phyloP scores from a whole-genome alignment of 768 basidiomycete species.

The Asterophora parasitica region DNA sequence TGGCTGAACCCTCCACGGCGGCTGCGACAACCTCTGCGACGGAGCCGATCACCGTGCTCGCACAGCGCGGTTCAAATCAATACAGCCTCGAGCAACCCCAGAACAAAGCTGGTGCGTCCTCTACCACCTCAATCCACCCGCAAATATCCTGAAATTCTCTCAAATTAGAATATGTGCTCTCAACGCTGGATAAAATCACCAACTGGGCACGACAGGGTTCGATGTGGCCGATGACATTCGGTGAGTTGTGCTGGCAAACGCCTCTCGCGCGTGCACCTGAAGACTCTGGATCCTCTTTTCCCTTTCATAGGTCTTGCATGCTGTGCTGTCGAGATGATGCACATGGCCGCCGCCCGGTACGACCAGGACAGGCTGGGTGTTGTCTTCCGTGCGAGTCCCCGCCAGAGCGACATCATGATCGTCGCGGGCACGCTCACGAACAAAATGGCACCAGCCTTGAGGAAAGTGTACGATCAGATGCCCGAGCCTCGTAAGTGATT shows the following conservation, averaged over 20 bases:
- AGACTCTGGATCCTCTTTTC: background rate
- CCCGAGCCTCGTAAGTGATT: constrained; percentile 79
- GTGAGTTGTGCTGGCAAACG: constrained; percentile 26
- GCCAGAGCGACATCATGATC: constrained; percentile 98
- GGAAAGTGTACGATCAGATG: constrained; percentile 98
- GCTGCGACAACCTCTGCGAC: constrained; percentile 39
- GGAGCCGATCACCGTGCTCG: constrained; percentile 65
- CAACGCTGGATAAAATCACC: constrained; percentile 91
- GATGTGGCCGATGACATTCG: constrained; percentile 99
- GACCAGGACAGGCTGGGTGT: constrained; percentile 97
- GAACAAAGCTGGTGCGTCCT: constrained; percentile 77
- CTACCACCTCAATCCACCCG: background rate
- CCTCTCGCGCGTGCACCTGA: background rate
- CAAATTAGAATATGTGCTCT: constrained; percentile 84
- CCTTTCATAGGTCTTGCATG: constrained; percentile 77
- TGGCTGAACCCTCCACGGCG: constrained; percentile 33
- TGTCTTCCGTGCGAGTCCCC: constrained; percentile 98
- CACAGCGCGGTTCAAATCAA: constrained; percentile 78
- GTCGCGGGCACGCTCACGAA: constrained; percentile 98
- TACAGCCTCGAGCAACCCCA: constrained; percentile 80
- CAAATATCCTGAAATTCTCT: background rate
- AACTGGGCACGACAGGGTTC: constrained; percentile 98
- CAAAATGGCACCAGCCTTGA: constrained; percentile 98
- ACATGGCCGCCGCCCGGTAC: constrained; percentile 98
- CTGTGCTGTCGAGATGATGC: constrained; percentile 99